Conservation (phyloP, 208 protist genomes). For the Wallacemonas sp. region DNA sequence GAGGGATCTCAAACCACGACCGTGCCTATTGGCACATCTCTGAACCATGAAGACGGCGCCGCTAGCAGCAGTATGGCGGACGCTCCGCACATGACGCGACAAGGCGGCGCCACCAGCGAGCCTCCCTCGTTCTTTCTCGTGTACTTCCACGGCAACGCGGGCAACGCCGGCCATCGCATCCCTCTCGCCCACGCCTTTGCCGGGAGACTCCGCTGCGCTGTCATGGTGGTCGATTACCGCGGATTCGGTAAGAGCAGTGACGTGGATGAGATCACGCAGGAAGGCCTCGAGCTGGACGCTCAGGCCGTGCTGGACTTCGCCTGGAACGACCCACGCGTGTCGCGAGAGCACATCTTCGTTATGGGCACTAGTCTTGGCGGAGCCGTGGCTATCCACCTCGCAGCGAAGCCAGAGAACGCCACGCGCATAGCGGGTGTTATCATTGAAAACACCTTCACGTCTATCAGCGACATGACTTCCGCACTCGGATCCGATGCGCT, state of each 20-base stretch:
- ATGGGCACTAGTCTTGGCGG: slow-evolving; percentile 91
- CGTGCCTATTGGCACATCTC: background rate
- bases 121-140: slow-evolving; percentile 61
- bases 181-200: slow-evolving; percentile 60
- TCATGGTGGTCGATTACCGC: slow-evolving; percentile 92
- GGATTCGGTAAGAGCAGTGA: slow-evolving; percentile 83
- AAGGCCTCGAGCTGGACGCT: slow-evolving; percentile 79
- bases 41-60: too few relatives aligned
- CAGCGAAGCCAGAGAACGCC: slow-evolving; percentile 37
- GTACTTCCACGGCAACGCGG: slow-evolving; percentile 93
- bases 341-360: slow-evolving; percentile 74
- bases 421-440: slow-evolving; percentile 70
- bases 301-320: slow-evolving; percentile 83
- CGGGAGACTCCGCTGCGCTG: slow-evolving; percentile 47
- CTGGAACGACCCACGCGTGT: slow-evolving; percentile 54
- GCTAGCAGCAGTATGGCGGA: too few relatives aligned
- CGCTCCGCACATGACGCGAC: too few relatives aligned
- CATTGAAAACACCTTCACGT: slow-evolving; percentile 93
- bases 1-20: background rate
- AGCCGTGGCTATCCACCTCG: slow-evolving; percentile 86
- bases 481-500: slow-evolving; percentile 35
- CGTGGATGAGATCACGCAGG: slow-evolving; percentile 50
- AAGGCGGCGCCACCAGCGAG: background rate
- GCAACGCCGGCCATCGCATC: slow-evolving; percentile 90
- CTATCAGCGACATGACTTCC: slow-evolving; percentile 79